Evolutionary conservation across 1,139 yeast species (phyloP), one percentile per base, ranked within the genome.

Genomic region (Blastobotrys capitulatus): DNA sequence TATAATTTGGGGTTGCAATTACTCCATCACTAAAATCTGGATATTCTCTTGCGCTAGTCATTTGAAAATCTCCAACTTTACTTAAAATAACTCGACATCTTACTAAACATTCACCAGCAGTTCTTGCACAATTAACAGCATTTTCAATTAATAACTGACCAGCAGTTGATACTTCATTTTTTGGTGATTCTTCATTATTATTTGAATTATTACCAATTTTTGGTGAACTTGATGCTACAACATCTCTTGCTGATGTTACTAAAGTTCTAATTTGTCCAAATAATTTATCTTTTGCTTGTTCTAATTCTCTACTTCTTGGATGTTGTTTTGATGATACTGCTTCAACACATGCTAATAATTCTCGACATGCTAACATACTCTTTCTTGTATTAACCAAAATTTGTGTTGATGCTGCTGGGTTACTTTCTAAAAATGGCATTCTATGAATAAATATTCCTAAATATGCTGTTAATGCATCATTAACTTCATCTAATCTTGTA

Each of bases 11-110:
- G 26, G 53, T 50, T 32, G 62, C 59, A 27, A 78, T 77, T 47
- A 84, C 71, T 1, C 88, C 90, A 47, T 72, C 68, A 1, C 92
- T 77, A 59, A 86, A 86, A 63, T 88, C 89, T 1, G 92, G 87
- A 61, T 86, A 87, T 29, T 81, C 74, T 57, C 94, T 73, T 47
- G 79, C 82, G 1, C 75, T 65, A 34, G 83, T 80, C 49, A 88
- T 69, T 59, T 78, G 79, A 65, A 86, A 86, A 61, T 87, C 94
- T 22, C 94, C 90, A 20, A 84, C 78, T 38, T 78, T 66, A 22
- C 79, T 77, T 38, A 83, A 48, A 56, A 70, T 66, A 67, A 75
- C 66, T 49, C 70, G 66, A 52, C 82, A 77, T 32, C 76, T 71
- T 1, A 69, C 71, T 16, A 76, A 70, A 54, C 72, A 69, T 44